phyloP scores from a whole-genome alignment of 352 stramenopile species.

The Elongisporangium anandrum region DNA sequence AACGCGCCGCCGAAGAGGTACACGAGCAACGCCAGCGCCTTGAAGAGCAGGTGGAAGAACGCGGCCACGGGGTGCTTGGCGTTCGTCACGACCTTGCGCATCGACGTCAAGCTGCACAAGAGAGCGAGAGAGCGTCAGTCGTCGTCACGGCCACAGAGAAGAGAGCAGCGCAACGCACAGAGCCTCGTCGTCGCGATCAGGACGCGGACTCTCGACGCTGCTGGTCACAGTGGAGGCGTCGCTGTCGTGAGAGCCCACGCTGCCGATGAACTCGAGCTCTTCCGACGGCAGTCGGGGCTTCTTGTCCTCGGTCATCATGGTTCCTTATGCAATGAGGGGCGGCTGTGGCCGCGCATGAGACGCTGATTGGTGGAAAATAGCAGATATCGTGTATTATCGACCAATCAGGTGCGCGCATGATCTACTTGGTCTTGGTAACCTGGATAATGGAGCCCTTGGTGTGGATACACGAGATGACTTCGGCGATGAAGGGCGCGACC shows the following conservation, averaged over 20 bases:
- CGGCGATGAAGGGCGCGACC: constrained; percentile 82
- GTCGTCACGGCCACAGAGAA: not conserved
- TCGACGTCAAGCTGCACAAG: constrained; percentile 48
- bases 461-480: constrained; percentile 88
- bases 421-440: constrained; percentile 74
- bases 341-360: not conserved
- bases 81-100: constrained; percentile 61
- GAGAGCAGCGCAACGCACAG: constrained; percentile 33
- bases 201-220: constrained; percentile 3
- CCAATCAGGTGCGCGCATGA: constrained; percentile 5
- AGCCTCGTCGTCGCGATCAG: constrained; percentile 43
- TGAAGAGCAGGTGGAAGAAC: constrained; percentile 98
- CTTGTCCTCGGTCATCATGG: constrained; percentile 62
- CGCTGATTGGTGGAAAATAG: constrained; percentile 21
- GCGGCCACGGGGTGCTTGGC: constrained; percentile 92
- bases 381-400: not conserved
- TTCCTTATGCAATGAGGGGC: not conserved
- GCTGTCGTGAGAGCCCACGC: constrained; percentile 29
- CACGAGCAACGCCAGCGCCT: constrained; percentile 88
- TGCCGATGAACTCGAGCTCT: constrained; percentile 78
- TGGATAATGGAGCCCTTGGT: constrained; percentile 84
- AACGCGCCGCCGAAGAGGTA: constrained; percentile 94
- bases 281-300: constrained; percentile 35
- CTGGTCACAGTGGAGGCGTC: constrained; percentile 5
- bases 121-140: not conserved